Evolutionary conservation across 768 basidiomycete species (phyloP).

Genomic region (Hypholoma fasciculare): DNA sequence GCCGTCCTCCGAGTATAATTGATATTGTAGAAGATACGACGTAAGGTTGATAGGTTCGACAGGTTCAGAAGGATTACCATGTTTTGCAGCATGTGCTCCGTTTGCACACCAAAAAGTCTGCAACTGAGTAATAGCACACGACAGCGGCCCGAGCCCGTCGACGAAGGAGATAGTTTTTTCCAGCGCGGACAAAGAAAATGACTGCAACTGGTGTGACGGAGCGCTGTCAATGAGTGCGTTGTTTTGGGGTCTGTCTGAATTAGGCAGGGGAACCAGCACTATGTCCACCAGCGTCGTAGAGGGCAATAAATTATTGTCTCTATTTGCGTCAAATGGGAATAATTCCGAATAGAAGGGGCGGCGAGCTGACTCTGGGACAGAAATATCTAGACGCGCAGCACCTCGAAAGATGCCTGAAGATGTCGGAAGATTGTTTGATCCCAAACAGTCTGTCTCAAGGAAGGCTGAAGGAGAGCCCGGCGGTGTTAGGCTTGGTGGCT

Average conservation of each 20-base stretch:
- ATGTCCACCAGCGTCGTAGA: background rate
- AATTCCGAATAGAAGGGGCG: background rate
- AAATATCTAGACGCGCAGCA: background rate
- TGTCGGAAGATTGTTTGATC: too few species aligned
- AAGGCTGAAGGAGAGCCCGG: too few species aligned
- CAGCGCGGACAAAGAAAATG: background rate
- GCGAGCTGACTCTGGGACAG: background rate
- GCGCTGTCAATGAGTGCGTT: background rate
- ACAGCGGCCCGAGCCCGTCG: constrained; percentile 22
- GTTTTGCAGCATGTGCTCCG: background rate
- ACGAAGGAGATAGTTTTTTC: constrained; percentile 18
- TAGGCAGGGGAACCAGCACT: constrained; percentile 1
- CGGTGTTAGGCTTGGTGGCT: too few species aligned
- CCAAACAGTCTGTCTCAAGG: too few species aligned
- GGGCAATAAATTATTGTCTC: background rate
- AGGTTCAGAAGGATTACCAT: background rate
- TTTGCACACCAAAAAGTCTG: background rate
- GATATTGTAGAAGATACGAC: constrained; percentile 14
- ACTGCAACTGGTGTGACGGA: background rate
- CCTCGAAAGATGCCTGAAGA: too few species aligned
- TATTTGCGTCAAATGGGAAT: too few species aligned
- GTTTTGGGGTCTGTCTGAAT: background rate
- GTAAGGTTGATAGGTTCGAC: background rate
- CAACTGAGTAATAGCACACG: background rate
- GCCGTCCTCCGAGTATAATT: constrained; percentile 5